phyloP scores from a whole-genome alignment of 176 grass and related monocot genomes.

The Rhipidocladum racemiflorum region DNA sequence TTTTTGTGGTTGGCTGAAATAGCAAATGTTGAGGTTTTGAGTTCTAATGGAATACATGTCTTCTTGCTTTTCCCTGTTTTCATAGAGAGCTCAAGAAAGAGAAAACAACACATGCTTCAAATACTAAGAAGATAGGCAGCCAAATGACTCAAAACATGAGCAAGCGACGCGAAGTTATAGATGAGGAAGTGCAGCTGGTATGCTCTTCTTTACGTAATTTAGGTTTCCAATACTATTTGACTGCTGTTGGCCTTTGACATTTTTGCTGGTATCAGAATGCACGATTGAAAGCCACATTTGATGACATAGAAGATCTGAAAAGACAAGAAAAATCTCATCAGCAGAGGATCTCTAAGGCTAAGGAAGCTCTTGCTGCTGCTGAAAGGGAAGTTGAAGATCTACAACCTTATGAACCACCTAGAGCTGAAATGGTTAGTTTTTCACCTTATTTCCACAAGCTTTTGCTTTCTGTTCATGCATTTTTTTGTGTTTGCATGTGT shows the following conservation, averaged over 20 bases:
- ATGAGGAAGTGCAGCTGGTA: conserved; percentile 61
- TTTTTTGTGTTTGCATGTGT: not conserved
- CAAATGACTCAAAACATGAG: conserved; percentile 60
- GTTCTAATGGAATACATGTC: not conserved
- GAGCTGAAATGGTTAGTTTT: conserved; percentile 55
- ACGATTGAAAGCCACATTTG: conserved; percentile 59
- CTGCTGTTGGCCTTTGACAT: conserved; percentile 17
- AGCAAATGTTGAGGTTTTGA: not conserved
- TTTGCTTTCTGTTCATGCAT: not conserved
- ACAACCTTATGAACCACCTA: conserved; percentile 52
- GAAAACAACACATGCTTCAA: conserved; percentile 49
- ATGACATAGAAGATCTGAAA: conserved; percentile 69
- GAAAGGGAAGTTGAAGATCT: conserved; percentile 59
- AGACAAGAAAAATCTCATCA: conserved; percentile 71
- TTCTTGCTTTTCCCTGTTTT: not conserved
- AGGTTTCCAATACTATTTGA: conserved; percentile 23
- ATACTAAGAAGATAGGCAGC: conserved; percentile 56
- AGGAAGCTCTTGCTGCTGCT: conserved; percentile 63
- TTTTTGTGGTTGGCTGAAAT: not conserved
- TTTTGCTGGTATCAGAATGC: conserved; percentile 47
- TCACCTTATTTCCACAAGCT: not conserved
- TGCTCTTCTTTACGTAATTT: conserved; percentile 15
- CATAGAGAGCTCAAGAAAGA: conserved; percentile 70
- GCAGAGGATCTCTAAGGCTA: conserved; percentile 69
- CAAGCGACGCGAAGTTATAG: conserved; percentile 53